phyloP scores from a whole-genome alignment of 2,329 filamentous ascomycete genomes.

The Teratosphaeria destructans region DNA sequence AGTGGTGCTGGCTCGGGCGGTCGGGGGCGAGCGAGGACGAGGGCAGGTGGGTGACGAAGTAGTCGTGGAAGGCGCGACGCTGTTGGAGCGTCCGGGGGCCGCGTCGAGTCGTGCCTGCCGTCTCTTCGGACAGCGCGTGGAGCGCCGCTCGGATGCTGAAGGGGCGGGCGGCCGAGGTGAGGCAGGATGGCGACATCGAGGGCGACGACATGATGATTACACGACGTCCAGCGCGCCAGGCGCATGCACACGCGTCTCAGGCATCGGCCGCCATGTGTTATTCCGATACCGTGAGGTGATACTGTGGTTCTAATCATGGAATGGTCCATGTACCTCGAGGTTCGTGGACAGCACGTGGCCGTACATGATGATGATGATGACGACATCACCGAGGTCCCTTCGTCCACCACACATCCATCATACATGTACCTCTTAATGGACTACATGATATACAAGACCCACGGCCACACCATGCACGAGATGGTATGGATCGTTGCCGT shows the following conservation, averaged over 20 bases:
- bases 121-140: slow-evolving; percentile 15
- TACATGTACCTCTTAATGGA: no score
- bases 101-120: not conserved
- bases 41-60: slow-evolving; percentile 93
- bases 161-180: slow-evolving; percentile 15
- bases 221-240: not conserved
- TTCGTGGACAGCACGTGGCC: no score
- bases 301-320: no score
- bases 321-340: no score
- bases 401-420: no score
- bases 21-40: slow-evolving; percentile 90
- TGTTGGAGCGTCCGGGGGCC: slow-evolving; percentile 1
- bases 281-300: no score
- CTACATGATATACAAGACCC: no score
- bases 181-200: slow-evolving; percentile 8
- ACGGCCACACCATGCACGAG: no score
- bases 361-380: no score
- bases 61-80: slow-evolving; percentile 65
- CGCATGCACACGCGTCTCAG: not conserved
- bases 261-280: not conserved
- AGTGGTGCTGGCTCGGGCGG: slow-evolving; percentile 55
- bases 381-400: no score
- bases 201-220: slow-evolving; percentile 5
- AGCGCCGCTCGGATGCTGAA: slow-evolving; percentile 21
- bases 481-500: no score